phyloP scores from a whole-genome alignment of 2,329 filamentous ascomycete genomes.

The Cladobotryum protrusum region DNA sequence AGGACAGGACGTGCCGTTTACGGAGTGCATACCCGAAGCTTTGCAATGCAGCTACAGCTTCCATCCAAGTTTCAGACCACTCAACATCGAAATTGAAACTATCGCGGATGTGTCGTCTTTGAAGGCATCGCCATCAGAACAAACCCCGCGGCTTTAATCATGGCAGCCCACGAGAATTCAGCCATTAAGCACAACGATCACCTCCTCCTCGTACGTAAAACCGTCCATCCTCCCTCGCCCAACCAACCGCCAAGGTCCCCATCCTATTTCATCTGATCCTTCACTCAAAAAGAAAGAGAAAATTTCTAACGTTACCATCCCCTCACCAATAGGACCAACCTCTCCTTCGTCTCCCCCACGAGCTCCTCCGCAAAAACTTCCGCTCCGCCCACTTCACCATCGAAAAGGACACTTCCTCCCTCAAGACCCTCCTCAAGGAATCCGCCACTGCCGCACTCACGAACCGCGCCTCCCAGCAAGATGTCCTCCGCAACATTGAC shows the following conservation, averaged over 20 bases:
- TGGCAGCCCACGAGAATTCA: slow-evolving; percentile 56
- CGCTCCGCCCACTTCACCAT: slow-evolving; percentile 73
- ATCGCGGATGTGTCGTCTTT: background rate
- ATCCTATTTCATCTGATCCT: slow-evolving; percentile 9
- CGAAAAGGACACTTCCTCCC: slow-evolving; percentile 60
- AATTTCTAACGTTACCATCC: too few species aligned
- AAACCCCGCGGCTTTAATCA: slow-evolving; percentile 19
- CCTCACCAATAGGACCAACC: slow-evolving; percentile 68
- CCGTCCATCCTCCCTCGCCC: background rate
- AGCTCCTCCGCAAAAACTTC: slow-evolving; percentile 90
- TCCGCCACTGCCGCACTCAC: slow-evolving; percentile 62
- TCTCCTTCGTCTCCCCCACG: slow-evolving; percentile 84
- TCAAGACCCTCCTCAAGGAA: slow-evolving; percentile 57
- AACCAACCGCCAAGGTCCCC: too few species aligned
- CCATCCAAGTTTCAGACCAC: background rate
- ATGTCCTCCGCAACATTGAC: slow-evolving; percentile 76
- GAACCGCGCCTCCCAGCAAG: slow-evolving; percentile 54
- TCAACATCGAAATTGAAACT: background rate
- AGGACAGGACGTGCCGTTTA: too few species aligned
- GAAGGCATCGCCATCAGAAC: too few species aligned
- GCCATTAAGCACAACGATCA: slow-evolving; percentile 71
- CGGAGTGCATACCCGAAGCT: too few species aligned
- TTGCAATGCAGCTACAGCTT: background rate
- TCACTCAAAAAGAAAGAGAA: slow-evolving; percentile 1
- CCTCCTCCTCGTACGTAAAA: slow-evolving; percentile 55